Evolutionary conservation across 257 asterid genomes (phyloP), one percentile per base, ranked within the genome.

Genomic region (Solanum chiquidenum): DNA sequence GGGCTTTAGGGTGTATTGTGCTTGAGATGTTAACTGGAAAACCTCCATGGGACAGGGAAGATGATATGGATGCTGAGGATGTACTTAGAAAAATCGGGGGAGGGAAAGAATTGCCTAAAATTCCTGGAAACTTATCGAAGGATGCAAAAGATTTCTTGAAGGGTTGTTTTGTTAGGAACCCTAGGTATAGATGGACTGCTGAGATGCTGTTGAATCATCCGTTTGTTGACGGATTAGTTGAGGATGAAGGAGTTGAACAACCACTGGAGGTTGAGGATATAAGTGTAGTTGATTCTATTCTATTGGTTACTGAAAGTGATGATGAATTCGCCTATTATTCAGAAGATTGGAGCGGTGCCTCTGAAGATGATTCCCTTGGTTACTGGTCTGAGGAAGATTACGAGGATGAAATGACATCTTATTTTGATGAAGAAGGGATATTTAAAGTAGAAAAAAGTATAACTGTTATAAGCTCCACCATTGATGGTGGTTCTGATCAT

Each of bases 1-100:
- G 99, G 99, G 98, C 98, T 13, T 88, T 96, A 10, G 99, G 98
- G 14, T 96, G 98, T 73, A 93, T 93, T 14, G 98, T 96, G 42
- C 91, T 94, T 23, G 96, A 96, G 92, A 95, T 95, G 99, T 87
- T 96, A 9, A 95, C 98, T 0, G 98, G 98, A 34, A 92, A 92
- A 84, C 94, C 94, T 9, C 92, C 94, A 0, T 96, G 98, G 98
- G 92, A 80, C 9, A 90, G 89, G 44, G 23, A 84, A 12, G 79
- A 71, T 5, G 93, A 92, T 86, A 29, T 86, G 79, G 90, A 82
- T 83, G 88, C 91, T 0, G 95, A 94, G 9, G 95, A 91, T 13
- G 88, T 95, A 73, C 92, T 96, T 72, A 77, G 3, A 4, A 95
- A 75, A 90, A 94, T 95, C 8, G 92, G 95, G 84, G 88, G 86